Percentiles rank a stretch among this genome's conserved stretches.
These are phyloP conservation scores for Arthrocladium fulminans DNA, from an alignment of 2,329 filamentous ascomycete genomes.

Conservation along the genomic window DNA sequence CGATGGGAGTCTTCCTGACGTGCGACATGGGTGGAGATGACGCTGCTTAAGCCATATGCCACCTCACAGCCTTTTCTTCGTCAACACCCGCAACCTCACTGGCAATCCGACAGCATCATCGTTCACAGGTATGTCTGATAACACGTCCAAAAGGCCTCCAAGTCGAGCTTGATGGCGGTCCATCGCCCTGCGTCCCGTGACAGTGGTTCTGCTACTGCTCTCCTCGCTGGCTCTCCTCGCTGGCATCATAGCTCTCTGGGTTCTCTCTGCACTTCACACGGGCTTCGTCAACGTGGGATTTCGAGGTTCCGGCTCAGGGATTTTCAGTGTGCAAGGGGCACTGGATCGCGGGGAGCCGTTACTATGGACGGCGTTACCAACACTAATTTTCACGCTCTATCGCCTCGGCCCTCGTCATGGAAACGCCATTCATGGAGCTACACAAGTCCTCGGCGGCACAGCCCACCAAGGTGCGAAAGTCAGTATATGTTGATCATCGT, in stretches of 20 bases:
- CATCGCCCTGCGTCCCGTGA: conserved; percentile 2
- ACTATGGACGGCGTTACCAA: conserved; percentile 6
- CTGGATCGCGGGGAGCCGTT: neutral
- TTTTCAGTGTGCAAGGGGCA: conserved; percentile 4
- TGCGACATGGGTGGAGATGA: neutral
- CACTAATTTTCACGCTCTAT: conserved; percentile 3
- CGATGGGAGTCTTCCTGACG: neutral
- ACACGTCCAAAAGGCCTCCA: neutral
- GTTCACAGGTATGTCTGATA: neutral
- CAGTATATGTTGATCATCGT: conserved; percentile 6
- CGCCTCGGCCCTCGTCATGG: conserved; percentile 5
- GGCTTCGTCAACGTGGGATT: conserved; percentile 7
- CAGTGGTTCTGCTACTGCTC: conserved; percentile 4
- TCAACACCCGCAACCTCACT: neutral
- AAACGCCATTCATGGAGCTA: conserved; percentile 7
- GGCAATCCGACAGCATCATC: conserved; percentile 2
- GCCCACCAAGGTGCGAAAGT: conserved; percentile 4
- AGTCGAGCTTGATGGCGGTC: conserved; percentile 3
- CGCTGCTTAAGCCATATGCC: conserved; percentile 3
- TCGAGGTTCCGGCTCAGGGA: neutral
- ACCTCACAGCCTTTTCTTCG: neutral
- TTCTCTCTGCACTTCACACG: neutral
- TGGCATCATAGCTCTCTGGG: conserved; percentile 6
- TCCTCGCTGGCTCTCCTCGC: conserved; percentile 1
- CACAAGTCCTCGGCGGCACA: conserved; percentile 3